phyloP scores from a whole-genome alignment of 352 stramenopile genomes.

The Globisporangium abappressorium region DNA sequence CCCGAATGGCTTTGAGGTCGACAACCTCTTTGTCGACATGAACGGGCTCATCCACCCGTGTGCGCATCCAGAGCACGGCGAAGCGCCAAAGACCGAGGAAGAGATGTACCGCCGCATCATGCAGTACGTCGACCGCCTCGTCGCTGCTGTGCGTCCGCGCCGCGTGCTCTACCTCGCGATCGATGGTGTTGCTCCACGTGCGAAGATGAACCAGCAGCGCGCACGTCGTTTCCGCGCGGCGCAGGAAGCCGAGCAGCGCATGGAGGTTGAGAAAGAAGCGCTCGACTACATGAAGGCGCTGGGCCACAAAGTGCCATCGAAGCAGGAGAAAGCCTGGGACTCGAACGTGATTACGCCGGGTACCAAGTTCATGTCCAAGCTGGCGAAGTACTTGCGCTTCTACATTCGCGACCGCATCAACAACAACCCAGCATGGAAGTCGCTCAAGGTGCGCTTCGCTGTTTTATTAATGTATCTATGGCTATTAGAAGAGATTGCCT shows the following conservation, averaged over 20 bases:
- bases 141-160: slow-evolving; percentile 92
- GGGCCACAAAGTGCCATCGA: slow-evolving; percentile 74
- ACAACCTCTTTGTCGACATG: slow-evolving; percentile 99
- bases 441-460: slow-evolving; percentile 73
- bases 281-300: slow-evolving; percentile 91
- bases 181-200: slow-evolving; percentile 97
- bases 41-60: slow-evolving; percentile 99
- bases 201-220: slow-evolving; percentile 99
- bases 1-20: slow-evolving; percentile 93
- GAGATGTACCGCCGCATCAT: slow-evolving; percentile 98
- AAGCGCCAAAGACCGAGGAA: slow-evolving; percentile 92
- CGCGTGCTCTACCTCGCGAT: slow-evolving; percentile 98
- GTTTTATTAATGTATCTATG: too few relatives aligned
- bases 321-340: slow-evolving; percentile 92
- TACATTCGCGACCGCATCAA: slow-evolving; percentile 95
- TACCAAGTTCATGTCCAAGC: slow-evolving; percentile 97
- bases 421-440: slow-evolving; percentile 92
- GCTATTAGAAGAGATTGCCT: background rate
- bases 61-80: slow-evolving; percentile 93
- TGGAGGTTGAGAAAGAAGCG: slow-evolving; percentile 92
- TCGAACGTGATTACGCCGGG: slow-evolving; percentile 99
- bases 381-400: slow-evolving; percentile 89
- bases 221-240: slow-evolving; percentile 94
- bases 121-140: slow-evolving; percentile 95
- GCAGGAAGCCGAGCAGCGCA: slow-evolving; percentile 93